Evolutionary conservation across 371 early-diverging fungal species (phyloP).

Genomic region (Entomophthora muscae): DNA sequence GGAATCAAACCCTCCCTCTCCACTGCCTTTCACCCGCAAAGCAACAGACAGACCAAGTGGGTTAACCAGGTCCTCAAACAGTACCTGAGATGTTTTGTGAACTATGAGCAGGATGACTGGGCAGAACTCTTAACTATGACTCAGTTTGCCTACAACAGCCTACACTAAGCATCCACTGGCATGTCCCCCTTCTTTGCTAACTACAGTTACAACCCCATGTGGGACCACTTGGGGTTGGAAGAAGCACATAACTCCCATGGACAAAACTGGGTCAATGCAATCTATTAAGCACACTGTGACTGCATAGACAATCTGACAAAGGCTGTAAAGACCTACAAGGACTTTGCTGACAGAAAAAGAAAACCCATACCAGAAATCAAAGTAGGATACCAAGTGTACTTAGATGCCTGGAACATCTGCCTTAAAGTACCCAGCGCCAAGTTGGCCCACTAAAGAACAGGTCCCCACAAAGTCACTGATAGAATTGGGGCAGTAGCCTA

Average conservation of each 20-base stretch:
- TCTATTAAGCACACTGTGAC: neutral
- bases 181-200: slow-evolving; percentile 17
- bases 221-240: neutral
- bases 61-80: slow-evolving; percentile 26
- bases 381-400: slow-evolving; percentile 1
- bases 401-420: neutral
- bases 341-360: neutral
- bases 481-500: slow-evolving; percentile 3
- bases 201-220: slow-evolving; percentile 5
- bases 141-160: slow-evolving; percentile 31
- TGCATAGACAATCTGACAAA: neutral
- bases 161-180: slow-evolving; percentile 14
- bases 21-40: slow-evolving; percentile 25
- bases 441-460: neutral
- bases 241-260: neutral
- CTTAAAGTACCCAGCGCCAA: neutral
- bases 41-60: slow-evolving; percentile 31
- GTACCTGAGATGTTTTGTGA: slow-evolving; percentile 21
- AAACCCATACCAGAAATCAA: neutral
- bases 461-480: slow-evolving; percentile 4
- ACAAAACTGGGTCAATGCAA: neutral
- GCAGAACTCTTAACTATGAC: slow-evolving; percentile 18
- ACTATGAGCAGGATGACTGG: slow-evolving; percentile 28
- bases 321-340: neutral
- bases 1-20: slow-evolving; percentile 17